These are phyloP conservation scores for Hypoxylon sp. DNA, from an alignment of 2,329 filamentous ascomycete species.

Conservation along the genomic window DNA sequence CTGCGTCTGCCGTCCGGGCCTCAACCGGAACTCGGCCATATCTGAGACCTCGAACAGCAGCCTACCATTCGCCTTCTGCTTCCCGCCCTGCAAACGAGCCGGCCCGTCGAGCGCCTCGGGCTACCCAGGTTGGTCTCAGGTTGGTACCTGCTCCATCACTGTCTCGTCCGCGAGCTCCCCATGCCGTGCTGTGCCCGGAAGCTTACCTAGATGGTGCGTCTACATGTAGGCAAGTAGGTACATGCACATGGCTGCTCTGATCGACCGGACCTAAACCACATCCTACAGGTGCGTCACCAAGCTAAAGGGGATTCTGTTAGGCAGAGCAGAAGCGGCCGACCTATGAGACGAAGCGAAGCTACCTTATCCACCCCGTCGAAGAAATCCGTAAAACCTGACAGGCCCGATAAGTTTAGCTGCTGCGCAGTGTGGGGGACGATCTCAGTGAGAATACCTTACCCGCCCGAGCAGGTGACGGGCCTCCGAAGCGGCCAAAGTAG, in stretches of 20 bases:
- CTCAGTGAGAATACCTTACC: constrained; percentile 30
- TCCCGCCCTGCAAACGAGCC: constrained; percentile 37
- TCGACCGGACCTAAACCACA: constrained; percentile 22
- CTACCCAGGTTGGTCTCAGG: no score
- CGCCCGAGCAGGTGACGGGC: constrained; percentile 34
- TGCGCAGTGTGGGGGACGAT: constrained; percentile 29
- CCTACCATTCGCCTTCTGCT: constrained; percentile 36
- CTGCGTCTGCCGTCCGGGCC: constrained; percentile 28
- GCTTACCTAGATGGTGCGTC: background rate
- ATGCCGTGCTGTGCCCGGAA: constrained; percentile 7
- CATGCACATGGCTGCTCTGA: constrained; percentile 16
- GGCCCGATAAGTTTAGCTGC: constrained; percentile 29
- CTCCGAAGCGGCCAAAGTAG: constrained; percentile 36
- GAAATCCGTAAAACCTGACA: constrained; percentile 22
- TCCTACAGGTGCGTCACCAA: constrained; percentile 5
- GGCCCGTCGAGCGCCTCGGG: constrained; percentile 28
- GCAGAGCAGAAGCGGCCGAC: constrained; percentile 9
- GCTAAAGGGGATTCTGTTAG: constrained; percentile 13
- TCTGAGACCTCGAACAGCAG: constrained; percentile 29
- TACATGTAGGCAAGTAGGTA: no score
- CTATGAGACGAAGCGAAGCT: background rate
- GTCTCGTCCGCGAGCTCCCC: constrained; percentile 24
- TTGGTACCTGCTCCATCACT: constrained; percentile 18
- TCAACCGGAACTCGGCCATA: constrained; percentile 32
- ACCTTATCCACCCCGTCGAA: background rate